Base-by-base conservation (phyloP, 2,329 filamentous ascomycete species). In the Colletotrichum chrysophilum region DNA sequence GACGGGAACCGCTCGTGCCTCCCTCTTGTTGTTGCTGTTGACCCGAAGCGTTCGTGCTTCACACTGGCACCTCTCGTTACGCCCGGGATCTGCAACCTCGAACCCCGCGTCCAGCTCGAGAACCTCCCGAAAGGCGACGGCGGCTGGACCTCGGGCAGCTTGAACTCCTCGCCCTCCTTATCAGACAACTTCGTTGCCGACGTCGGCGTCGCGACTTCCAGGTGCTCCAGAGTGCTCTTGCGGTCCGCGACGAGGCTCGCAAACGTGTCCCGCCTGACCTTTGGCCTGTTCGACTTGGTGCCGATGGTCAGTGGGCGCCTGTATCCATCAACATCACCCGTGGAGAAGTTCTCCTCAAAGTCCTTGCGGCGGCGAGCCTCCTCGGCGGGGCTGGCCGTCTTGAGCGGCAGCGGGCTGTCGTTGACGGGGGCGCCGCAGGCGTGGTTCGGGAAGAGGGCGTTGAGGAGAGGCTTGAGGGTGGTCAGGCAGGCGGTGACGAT, bases 401-500 rank as follows among this genome's bases (percentile, higher is more conserved):
- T 52, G 0, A 21, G 43, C 43, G 43, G 43, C 1, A 52, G 43
- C 6, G 43, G 43, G 43, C 43, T 21, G 43, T 52, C 62, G 38
- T 52, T 58, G 9, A 55, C 14, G 36, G 48, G 26, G 14, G 66
- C 38, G 2, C 64, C 28, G 24, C 24, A 36, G 24, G 48, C 56
- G 60, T 77, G 64, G n/a, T 16, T 32, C 18, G 77, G 77, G 8
- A 86, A 85, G 67, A 82, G 79, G 38, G 81, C 85, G 36, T 85
- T 84, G 34, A 84, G 77, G 16, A 85, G 79, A 2, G 84, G 85
- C 62, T 85, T 86, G 13, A 86, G 80, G 8, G 84, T 85, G 71
- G 84, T 83, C 56, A 84, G 80, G 77, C 82, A 84, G 48, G 84
- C 84, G 71, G 83, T 84, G 10, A 80, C 78, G 43, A 86, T 84